Conservation (phyloP, 2,329 filamentous ascomycete genomes). For the Exophiala spinifera region DNA sequence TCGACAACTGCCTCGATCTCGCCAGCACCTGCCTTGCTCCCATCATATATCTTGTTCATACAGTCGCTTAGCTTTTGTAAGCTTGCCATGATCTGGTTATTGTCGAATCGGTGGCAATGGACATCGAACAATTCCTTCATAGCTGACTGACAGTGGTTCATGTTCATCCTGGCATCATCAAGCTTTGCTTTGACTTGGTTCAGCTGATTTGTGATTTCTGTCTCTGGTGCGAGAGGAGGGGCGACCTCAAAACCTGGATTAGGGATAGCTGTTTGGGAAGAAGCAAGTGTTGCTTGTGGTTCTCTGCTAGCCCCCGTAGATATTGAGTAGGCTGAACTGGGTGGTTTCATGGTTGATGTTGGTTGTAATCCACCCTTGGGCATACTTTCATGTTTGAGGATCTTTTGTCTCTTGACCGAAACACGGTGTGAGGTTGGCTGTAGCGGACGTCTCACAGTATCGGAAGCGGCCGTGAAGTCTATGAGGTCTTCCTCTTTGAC, state of each 20-base stretch:
- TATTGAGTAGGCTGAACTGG: no score
- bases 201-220: slow-evolving; percentile 12
- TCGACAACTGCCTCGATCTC: slow-evolving; percentile 13
- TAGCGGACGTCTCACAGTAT: neutral
- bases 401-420: slow-evolving; percentile 13
- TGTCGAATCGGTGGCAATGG: slow-evolving; percentile 12
- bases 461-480: slow-evolving; percentile 6
- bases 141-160: slow-evolving; percentile 18
- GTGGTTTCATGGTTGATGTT: neutral
- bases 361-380: neutral
- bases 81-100: slow-evolving; percentile 16
- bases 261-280: neutral
- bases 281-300: neutral
- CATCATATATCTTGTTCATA: slow-evolving; percentile 20
- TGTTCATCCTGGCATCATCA: slow-evolving; percentile 8
- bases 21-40: slow-evolving; percentile 14
- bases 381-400: neutral
- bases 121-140: slow-evolving; percentile 23
- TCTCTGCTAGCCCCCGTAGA: neutral
- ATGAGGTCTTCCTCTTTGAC: slow-evolving; percentile 7
- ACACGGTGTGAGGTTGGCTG: neutral
- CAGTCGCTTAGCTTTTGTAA: slow-evolving; percentile 15
- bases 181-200: slow-evolving; percentile 18
- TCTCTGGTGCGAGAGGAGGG: neutral
- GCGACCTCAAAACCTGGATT: neutral